A percentile compares a stretch with the other conserved stretches of the same genome.
Conservation (phyloP, 495 filamentous ascomycete genomes). For the Halenospora varia region DNA sequence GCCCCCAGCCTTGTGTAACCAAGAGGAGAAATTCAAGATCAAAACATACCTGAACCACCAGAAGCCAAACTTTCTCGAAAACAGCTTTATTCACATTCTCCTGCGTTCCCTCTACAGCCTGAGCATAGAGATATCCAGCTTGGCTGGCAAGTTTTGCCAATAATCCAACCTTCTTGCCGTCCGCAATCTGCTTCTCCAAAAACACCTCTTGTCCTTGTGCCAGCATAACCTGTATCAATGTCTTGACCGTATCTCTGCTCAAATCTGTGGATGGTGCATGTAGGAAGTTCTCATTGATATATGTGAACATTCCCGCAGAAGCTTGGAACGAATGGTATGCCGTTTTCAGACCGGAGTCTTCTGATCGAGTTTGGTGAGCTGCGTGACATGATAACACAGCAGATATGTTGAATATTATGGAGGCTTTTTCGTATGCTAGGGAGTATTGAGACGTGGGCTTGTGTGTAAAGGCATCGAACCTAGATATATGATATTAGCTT, state of each 20-base stretch:
- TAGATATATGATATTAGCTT: conserved; percentile 32
- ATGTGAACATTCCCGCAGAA: conserved; percentile 97
- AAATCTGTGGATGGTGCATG: conserved; percentile 94
- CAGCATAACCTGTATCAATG: conserved; percentile 85
- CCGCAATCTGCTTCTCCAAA: conserved; percentile 89
- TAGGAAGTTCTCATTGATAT: conserved; percentile 98
- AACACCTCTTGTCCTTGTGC: conserved; percentile 97
- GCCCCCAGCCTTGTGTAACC: no score
- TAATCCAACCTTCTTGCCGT: conserved; percentile 89
- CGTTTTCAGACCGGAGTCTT: conserved; percentile 90
- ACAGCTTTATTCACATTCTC: conserved; percentile 89
- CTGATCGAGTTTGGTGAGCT: conserved; percentile 84
- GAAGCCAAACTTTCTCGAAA: conserved; percentile 93
- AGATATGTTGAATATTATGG: conserved; percentile 99
- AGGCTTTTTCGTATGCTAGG: conserved; percentile 95
- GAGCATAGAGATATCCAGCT: conserved; percentile 79
- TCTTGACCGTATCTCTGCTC: conserved; percentile 92
- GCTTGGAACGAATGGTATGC: conserved; percentile 98
- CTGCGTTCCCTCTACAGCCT: conserved; percentile 83
- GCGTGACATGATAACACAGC: conserved; percentile 96
- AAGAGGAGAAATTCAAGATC: no score
- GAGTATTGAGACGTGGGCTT: conserved; percentile 95
- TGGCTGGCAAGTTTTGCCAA: conserved; percentile 92
- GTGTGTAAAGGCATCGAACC: conserved; percentile 98
- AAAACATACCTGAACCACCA: conserved; percentile 66